These are phyloP conservation scores for Mucor mucedo DNA, from an alignment of 371 early-diverging fungal species.

Conservation along the genomic window DNA sequence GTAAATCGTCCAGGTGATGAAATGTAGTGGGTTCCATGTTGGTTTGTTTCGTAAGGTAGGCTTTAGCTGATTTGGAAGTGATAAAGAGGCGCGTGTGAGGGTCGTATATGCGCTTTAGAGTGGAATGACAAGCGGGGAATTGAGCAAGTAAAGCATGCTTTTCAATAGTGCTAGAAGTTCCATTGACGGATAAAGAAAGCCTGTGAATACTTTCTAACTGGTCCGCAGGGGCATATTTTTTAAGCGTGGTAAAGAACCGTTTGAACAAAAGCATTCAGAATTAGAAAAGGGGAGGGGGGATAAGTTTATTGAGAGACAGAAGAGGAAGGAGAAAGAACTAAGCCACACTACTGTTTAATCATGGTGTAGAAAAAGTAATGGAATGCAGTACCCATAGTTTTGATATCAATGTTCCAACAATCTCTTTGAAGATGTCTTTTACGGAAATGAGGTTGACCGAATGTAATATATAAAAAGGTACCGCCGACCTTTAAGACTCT, in stretches of 20 bases:
- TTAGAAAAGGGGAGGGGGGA: background rate
- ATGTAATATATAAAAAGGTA: conserved; percentile 86
- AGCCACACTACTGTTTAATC: conserved; percentile 34
- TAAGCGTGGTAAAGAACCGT: conserved; percentile 9
- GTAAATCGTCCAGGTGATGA: conserved; percentile 23
- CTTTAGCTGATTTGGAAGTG: conserved; percentile 31
- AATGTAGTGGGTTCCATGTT: background rate
- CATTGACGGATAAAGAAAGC: conserved; percentile 39
- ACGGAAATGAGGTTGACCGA: conserved; percentile 92
- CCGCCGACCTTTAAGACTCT: conserved; percentile 79
- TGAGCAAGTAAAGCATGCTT: conserved; percentile 39
- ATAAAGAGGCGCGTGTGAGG: conserved; percentile 49
- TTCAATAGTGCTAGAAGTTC: conserved; percentile 33
- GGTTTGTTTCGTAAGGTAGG: conserved; percentile 17
- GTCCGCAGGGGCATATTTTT: conserved; percentile 7
- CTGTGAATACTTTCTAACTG: conserved; percentile 40
- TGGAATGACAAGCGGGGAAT: conserved; percentile 41
- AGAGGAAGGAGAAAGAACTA: background rate
- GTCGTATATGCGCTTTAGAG: conserved; percentile 57
- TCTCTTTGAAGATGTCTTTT: conserved; percentile 72
- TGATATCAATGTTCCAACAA: conserved; percentile 68
- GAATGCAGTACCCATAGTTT: conserved; percentile 73
- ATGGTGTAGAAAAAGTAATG: conserved; percentile 80
- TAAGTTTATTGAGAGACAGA: background rate
- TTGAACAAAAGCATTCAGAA: conserved; percentile 1